Percentiles rank a stretch among this genome's conserved stretches.
Evolutionary conservation across 164 flowering plant species (phyloP).

Genomic region (Hamamelis virginiana): DNA sequence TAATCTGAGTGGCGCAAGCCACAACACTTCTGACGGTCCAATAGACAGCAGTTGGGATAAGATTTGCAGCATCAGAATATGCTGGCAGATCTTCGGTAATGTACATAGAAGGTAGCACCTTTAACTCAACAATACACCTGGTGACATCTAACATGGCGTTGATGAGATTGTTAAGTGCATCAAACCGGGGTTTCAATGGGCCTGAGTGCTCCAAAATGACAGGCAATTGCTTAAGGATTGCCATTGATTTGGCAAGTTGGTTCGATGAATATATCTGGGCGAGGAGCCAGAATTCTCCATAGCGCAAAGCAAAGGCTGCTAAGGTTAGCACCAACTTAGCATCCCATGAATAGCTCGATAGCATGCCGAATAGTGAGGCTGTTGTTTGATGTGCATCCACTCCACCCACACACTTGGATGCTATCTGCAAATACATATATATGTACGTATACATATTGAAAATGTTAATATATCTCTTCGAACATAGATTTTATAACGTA

Average conservation of each 20-base stretch:
- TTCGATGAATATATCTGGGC: constrained; percentile 27
- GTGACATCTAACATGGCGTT: constrained; percentile 39
- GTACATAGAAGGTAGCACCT: constrained; percentile 38
- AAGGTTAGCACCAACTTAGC: constrained; percentile 27
- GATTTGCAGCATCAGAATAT: constrained; percentile 22
- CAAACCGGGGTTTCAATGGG: constrained; percentile 33
- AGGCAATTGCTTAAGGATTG: constrained; percentile 33
- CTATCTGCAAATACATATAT: constrained; percentile 14
- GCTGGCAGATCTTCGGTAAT: constrained; percentile 32
- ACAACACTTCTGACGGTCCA: constrained; percentile 50
- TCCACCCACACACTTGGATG: constrained; percentile 19
- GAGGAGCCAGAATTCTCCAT: constrained; percentile 33
- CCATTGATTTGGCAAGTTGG: constrained; percentile 31
- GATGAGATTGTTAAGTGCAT: constrained; percentile 35
- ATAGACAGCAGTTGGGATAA: constrained; percentile 45
- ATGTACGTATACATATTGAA: background rate
- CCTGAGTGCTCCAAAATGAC: constrained; percentile 16
- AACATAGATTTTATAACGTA: too few species aligned
- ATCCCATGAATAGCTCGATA: constrained; percentile 26
- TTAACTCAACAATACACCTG: constrained; percentile 34
- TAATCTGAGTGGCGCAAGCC: constrained; percentile 42
- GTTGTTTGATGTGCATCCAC: constrained; percentile 25
- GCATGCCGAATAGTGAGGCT: constrained; percentile 20
- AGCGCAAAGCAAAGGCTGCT: constrained; percentile 32
- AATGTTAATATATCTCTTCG: background rate